phyloP scores from a whole-genome alignment of 1,139 yeast species.

The Nakaseomyces delphensis region DNA sequence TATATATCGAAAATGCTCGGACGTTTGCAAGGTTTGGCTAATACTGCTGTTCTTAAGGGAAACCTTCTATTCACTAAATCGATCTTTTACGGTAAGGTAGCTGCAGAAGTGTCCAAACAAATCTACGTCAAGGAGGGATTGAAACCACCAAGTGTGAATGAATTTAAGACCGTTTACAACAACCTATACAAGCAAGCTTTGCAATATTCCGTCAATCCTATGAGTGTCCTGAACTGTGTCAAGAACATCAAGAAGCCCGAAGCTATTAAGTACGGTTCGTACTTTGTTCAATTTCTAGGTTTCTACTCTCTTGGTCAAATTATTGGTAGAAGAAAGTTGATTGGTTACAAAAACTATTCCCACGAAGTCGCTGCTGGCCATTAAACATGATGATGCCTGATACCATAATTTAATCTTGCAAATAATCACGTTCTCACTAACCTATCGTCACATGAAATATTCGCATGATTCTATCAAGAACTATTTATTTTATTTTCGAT shows the following conservation, averaged over 20 bases:
- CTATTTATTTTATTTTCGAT: neutral
- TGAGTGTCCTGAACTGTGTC: conserved; percentile 29
- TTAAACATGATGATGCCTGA: neutral
- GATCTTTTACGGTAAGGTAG: conserved; percentile 84
- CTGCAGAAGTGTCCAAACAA: conserved; percentile 79
- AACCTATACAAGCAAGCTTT: conserved; percentile 38
- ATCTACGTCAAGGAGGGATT: conserved; percentile 87
- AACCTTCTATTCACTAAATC: conserved; percentile 37
- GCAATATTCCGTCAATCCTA: conserved; percentile 41
- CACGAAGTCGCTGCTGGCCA: conserved; percentile 1
- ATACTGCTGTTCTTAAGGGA: conserved; percentile 20
- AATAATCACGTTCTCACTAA: conserved; percentile 2
- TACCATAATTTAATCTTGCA: neutral
- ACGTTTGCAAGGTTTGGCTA: conserved; percentile 24
- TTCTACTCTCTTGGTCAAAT: conserved; percentile 93
- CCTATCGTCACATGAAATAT: conserved; percentile 2
- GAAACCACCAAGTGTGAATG: conserved; percentile 78
- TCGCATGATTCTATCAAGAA: conserved; percentile 3
- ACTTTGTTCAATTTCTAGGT: conserved; percentile 78
- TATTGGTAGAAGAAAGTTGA: conserved; percentile 87
- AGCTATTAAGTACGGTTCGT: conserved; percentile 61
- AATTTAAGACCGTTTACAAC: conserved; percentile 71
- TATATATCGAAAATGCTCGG: conserved; percentile 26
- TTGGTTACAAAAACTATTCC: conserved; percentile 50
- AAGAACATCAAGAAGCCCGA: conserved; percentile 49